A percentile compares a stretch with the other conserved stretches of the same genome.
These are phyloP conservation scores for Verticillium klebahnii DNA, from an alignment of 2,329 filamentous ascomycete species.

Conservation along the genomic window DNA sequence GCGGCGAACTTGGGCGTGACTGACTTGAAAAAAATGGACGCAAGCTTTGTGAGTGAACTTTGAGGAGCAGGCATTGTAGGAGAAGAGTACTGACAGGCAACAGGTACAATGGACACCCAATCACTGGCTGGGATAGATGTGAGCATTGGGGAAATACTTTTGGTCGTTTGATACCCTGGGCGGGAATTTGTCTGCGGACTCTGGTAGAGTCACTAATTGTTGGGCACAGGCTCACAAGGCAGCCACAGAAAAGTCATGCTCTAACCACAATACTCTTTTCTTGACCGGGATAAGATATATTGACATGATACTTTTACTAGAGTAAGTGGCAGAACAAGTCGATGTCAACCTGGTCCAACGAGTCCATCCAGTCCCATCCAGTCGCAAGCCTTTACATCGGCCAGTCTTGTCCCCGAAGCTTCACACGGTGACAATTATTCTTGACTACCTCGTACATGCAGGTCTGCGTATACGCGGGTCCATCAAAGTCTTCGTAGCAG, in stretches of 20 bases:
- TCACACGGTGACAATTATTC: not conserved
- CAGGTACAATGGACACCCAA: not conserved
- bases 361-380: too few relatives aligned
- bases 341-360: too few relatives aligned
- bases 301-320: too few relatives aligned
- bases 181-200: not conserved
- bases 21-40: not conserved
- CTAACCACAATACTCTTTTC: too few relatives aligned
- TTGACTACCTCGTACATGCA: not conserved
- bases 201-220: not conserved
- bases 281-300: too few relatives aligned
- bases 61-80: not conserved
- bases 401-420: not conserved
- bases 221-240: too few relatives aligned
- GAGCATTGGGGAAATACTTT: not conserved
- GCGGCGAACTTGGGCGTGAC: constrained; percentile 1
- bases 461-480: not conserved
- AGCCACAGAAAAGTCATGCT: too few relatives aligned
- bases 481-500: too few relatives aligned
- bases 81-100: not conserved
- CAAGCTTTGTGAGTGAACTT: not conserved
- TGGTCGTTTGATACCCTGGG: not conserved
- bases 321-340: too few relatives aligned
- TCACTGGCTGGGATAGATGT: not conserved
- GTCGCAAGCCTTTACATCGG: too few relatives aligned